Evolutionary conservation across 345 rosid species (phyloP).

Genomic region (Rubroshorea leprosula): DNA sequence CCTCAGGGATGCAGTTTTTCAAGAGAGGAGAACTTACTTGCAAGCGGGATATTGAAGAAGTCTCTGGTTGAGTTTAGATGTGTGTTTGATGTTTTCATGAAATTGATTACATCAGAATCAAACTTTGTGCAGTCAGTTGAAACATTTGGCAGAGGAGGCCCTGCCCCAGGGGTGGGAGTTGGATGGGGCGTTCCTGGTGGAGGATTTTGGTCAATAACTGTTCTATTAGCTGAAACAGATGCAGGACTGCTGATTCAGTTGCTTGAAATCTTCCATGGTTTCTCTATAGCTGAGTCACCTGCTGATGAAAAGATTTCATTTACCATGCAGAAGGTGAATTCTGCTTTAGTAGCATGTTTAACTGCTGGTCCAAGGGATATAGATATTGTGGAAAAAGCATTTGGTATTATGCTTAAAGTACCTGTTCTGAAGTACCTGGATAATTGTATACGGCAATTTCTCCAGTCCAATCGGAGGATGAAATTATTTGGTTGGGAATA

Average conservation of each 20-base stretch:
- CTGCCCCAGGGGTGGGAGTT: conserved; percentile 79
- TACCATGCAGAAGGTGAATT: conserved; percentile 34
- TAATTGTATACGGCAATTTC: conserved; percentile 29
- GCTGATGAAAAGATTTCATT: conserved; percentile 29
- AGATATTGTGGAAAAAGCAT: conserved; percentile 48
- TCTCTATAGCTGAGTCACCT: conserved; percentile 16
- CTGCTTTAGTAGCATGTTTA: conserved; percentile 56
- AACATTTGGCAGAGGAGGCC: conserved; percentile 84
- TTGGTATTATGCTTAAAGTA: conserved; percentile 53
- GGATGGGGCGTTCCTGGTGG: conserved; percentile 96
- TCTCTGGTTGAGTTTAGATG: conserved; percentile 47
- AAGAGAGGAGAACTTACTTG: conserved; percentile 54
- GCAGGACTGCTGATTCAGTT: conserved; percentile 44
- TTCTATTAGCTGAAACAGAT: conserved; percentile 69
- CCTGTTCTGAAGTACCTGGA: conserved; percentile 47
- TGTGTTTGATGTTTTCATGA: conserved; percentile 38
- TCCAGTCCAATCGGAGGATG: conserved; percentile 30
- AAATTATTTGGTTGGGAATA: conserved; percentile 38
- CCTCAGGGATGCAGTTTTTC: conserved; percentile 32
- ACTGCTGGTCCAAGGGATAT: conserved; percentile 63
- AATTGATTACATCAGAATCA: conserved; percentile 53
- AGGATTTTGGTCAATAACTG: conserved; percentile 72
- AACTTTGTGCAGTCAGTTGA: conserved; percentile 58
- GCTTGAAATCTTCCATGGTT: conserved; percentile 40
- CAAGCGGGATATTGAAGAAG: conserved; percentile 47